phyloP scores from a whole-genome alignment of 2,329 filamentous ascomycete genomes.

The Alternaria infectoria region DNA sequence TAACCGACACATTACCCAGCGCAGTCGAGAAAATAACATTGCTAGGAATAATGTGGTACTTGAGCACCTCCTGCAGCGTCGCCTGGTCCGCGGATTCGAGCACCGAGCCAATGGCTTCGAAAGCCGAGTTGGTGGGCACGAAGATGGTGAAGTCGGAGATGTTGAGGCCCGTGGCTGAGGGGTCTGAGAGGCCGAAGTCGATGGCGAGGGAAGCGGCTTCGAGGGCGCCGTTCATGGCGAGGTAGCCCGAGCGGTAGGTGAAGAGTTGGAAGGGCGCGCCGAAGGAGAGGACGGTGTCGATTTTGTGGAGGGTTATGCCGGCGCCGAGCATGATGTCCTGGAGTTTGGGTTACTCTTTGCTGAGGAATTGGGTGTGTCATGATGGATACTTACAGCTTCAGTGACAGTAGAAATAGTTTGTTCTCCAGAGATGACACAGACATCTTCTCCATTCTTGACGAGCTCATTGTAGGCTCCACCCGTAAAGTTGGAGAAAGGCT shows the following conservation, averaged over 20 bases:
- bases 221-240: slow-evolving; percentile 26
- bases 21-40: slow-evolving; percentile 34
- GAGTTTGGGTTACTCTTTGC: background rate
- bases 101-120: slow-evolving; percentile 61
- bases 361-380: background rate
- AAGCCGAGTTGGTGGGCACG: slow-evolving; percentile 76
- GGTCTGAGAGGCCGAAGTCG: slow-evolving; percentile 24
- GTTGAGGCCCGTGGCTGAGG: slow-evolving; percentile 26
- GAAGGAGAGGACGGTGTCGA: slow-evolving; percentile 35
- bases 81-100: slow-evolving; percentile 22
- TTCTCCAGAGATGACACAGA: slow-evolving; percentile 59
- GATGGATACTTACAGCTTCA: slow-evolving; percentile 50
- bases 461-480: slow-evolving; percentile 63
- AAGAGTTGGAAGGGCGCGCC: slow-evolving; percentile 36
- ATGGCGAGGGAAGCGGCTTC: slow-evolving; percentile 24
- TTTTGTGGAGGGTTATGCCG: slow-evolving; percentile 36
- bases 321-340: slow-evolving; percentile 35
- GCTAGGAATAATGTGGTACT: slow-evolving; percentile 35
- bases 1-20: slow-evolving; percentile 32
- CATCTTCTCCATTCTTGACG: slow-evolving; percentile 48
- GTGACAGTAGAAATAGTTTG: slow-evolving; percentile 57
- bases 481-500: slow-evolving; percentile 62
- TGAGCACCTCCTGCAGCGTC: slow-evolving; percentile 31
- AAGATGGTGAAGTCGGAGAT: slow-evolving; percentile 76
- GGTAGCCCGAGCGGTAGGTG: slow-evolving; percentile 34